Percentiles rank a stretch among this genome's conserved stretches.
phyloP scores from a whole-genome alignment of 192 early-diverging fungal species.

The Rhizoclosmatium globosum region DNA sequence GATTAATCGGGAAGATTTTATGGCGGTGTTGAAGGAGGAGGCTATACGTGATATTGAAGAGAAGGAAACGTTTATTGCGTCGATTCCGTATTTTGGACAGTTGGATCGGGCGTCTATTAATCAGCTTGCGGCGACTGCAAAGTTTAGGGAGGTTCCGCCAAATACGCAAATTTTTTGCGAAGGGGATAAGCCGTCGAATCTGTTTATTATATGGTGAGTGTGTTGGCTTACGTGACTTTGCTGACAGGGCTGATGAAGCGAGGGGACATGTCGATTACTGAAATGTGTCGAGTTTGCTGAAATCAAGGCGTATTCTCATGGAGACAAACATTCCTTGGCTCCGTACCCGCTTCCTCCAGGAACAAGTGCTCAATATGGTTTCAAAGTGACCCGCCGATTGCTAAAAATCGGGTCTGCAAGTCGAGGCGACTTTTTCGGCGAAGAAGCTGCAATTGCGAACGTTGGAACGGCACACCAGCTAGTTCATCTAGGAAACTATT shows the following conservation, averaged over 20 bases:
- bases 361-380: conserved; percentile 1
- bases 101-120: not conserved
- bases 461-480: conserved; percentile 33
- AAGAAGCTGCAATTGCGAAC: conserved; percentile 33
- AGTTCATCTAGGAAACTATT: not conserved
- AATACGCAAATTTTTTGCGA: conserved; percentile 30
- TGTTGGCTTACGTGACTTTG: too few species aligned
- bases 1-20: conserved; percentile 33
- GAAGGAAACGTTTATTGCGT: conserved; percentile 17
- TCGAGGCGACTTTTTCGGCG: conserved; percentile 28
- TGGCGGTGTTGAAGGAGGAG: conserved; percentile 27
- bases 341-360: conserved; percentile 20
- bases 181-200: conserved; percentile 13
- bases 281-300: conserved; percentile 29
- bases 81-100: conserved; percentile 24
- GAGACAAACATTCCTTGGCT: not conserved
- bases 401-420: conserved; percentile 4
- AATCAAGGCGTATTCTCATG: conserved; percentile 12
- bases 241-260: not conserved
- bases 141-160: conserved; percentile 31
- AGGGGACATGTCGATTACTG: conserved; percentile 28
- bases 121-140: conserved; percentile 13
- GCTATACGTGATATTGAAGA: conserved; percentile 30
- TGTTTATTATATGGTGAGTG: conserved; percentile 22
- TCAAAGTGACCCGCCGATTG: not conserved